phyloP scores from a whole-genome alignment of 352 stramenopile genomes.

The Phytopythium delawarense region DNA sequence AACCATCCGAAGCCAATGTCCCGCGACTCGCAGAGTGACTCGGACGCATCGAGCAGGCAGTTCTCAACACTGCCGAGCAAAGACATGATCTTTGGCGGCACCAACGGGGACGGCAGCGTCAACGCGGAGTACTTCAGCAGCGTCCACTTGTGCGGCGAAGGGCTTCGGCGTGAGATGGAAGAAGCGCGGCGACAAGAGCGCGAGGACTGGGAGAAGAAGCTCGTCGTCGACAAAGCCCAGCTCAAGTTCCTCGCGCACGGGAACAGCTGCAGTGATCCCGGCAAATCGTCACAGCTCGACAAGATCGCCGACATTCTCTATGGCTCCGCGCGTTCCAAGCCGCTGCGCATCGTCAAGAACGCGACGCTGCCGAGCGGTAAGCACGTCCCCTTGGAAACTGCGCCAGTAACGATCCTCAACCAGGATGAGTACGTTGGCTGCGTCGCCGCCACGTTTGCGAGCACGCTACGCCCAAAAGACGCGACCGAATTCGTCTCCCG shows the following conservation, averaged over 20 bases:
- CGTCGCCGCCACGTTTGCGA: slow-evolving; percentile 47
- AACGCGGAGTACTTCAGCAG: slow-evolving; percentile 81
- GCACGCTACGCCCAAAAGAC: slow-evolving; percentile 34
- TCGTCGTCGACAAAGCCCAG: slow-evolving; percentile 87
- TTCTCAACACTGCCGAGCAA: slow-evolving; percentile 88
- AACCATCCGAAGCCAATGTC: slow-evolving; percentile 65
- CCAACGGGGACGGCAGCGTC: slow-evolving; percentile 57
- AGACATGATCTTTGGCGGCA: slow-evolving; percentile 82
- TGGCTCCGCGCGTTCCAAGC: slow-evolving; percentile 44
- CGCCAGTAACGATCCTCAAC: slow-evolving; percentile 70
- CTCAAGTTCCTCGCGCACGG: slow-evolving; percentile 86
- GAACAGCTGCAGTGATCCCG: slow-evolving; percentile 68
- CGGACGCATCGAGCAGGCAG: neutral
- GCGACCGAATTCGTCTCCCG: slow-evolving; percentile 30
- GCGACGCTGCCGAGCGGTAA: slow-evolving; percentile 76
- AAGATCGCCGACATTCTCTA: slow-evolving; percentile 72
- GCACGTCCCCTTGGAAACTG: slow-evolving; percentile 42
- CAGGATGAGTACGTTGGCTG: slow-evolving; percentile 55
- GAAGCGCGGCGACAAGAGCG: slow-evolving; percentile 61
- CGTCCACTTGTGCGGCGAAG: slow-evolving; percentile 85
- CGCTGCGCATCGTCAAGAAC: slow-evolving; percentile 75
- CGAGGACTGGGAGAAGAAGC: slow-evolving; percentile 62
- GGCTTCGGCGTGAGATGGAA: slow-evolving; percentile 67
- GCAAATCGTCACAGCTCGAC: slow-evolving; percentile 66
- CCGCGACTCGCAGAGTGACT: slow-evolving; percentile 21